A percentile compares a stretch with the other conserved stretches of the same genome.
phyloP scores from a whole-genome alignment of 2,329 filamentous ascomycete species.

The Xylaria arbuscula region DNA sequence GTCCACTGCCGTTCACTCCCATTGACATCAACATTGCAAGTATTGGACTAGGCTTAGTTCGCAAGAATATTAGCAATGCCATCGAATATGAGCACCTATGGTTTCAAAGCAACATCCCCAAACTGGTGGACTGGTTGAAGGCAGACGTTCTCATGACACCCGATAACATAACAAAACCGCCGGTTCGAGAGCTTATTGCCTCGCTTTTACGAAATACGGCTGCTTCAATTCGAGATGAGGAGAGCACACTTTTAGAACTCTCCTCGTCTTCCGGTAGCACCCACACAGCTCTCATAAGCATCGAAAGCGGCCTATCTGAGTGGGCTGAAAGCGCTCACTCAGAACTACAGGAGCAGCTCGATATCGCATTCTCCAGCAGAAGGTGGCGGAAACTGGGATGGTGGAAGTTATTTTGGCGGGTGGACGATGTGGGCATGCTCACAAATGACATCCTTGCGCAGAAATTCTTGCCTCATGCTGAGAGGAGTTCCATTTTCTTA shows the following conservation, averaged over 20 bases:
- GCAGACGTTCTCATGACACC: constrained; percentile 54
- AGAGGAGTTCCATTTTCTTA: constrained; percentile 84
- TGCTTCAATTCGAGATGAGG: constrained; percentile 62
- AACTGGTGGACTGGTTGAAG: constrained; percentile 74
- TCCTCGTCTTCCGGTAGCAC: constrained; percentile 48
- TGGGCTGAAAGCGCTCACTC: constrained; percentile 87
- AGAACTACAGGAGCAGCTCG: constrained; percentile 83
- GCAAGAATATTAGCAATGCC: constrained; percentile 75
- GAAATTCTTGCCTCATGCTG: constrained; percentile 80
- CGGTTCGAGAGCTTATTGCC: constrained; percentile 72
- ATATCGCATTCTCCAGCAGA: constrained; percentile 78
- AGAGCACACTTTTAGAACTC: constrained; percentile 54
- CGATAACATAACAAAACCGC: constrained; percentile 68
- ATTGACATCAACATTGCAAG: constrained; percentile 73
- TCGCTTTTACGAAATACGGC: constrained; percentile 71
- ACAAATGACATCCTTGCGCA: constrained; percentile 81
- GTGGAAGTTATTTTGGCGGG: constrained; percentile 97
- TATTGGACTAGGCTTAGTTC: constrained; percentile 73
- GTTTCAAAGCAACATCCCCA: constrained; percentile 76
- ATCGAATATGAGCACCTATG: constrained; percentile 78
- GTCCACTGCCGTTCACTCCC: constrained; percentile 60
- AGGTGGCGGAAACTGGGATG: constrained; percentile 85
- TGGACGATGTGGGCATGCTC: constrained; percentile 89
- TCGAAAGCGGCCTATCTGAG: constrained; percentile 70
- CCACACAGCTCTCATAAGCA: constrained; percentile 56